These are phyloP conservation scores for Colletotrichum liaoningense DNA, from an alignment of 2,329 filamentous ascomycete genomes.

Conservation along the genomic window DNA sequence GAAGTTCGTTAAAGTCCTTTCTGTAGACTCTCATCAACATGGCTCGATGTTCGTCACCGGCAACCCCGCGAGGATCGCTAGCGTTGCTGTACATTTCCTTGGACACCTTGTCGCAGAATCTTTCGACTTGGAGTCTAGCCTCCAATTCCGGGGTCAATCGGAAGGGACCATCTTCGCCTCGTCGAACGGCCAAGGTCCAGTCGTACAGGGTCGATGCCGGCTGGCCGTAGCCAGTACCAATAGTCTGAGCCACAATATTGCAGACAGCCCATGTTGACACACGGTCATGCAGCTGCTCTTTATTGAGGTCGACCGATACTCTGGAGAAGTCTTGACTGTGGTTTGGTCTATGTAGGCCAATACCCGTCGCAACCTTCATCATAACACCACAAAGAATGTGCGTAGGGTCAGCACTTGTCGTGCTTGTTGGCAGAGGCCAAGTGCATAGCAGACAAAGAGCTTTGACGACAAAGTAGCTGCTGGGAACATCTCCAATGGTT, in stretches of 20 bases:
- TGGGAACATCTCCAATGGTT: slow-evolving; percentile 81
- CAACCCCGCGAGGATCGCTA: slow-evolving; percentile 76
- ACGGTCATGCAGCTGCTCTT: slow-evolving; percentile 82
- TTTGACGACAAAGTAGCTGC: slow-evolving; percentile 84
- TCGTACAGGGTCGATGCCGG: slow-evolving; percentile 83
- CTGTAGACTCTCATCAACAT: slow-evolving; percentile 76
- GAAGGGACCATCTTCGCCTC: slow-evolving; percentile 69
- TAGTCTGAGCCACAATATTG: slow-evolving; percentile 84
- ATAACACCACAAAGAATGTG: slow-evolving; percentile 85
- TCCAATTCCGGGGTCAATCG: slow-evolving; percentile 72
- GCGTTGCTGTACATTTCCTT: slow-evolving; percentile 84
- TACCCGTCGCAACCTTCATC: slow-evolving; percentile 89
- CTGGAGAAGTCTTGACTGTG: slow-evolving; percentile 87
- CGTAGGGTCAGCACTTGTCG: slow-evolving; percentile 82
- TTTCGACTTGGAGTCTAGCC: slow-evolving; percentile 76
- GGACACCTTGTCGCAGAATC: slow-evolving; percentile 81
- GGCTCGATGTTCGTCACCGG: slow-evolving; percentile 74
- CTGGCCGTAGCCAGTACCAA: slow-evolving; percentile 87
- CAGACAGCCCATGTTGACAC: slow-evolving; percentile 86
- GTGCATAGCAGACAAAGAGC: slow-evolving; percentile 83
- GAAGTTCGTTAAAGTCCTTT: slow-evolving; percentile 72
- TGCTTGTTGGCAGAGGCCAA: slow-evolving; percentile 86
- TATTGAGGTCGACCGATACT: slow-evolving; percentile 78
- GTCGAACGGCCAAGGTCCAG: slow-evolving; percentile 74
- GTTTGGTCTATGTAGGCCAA: slow-evolving; percentile 83